A percentile compares a stretch with the other conserved stretches of the same genome.
Evolutionary conservation across 208 protist species (phyloP).

Genomic region (Leishmania amazonensis): DNA sequence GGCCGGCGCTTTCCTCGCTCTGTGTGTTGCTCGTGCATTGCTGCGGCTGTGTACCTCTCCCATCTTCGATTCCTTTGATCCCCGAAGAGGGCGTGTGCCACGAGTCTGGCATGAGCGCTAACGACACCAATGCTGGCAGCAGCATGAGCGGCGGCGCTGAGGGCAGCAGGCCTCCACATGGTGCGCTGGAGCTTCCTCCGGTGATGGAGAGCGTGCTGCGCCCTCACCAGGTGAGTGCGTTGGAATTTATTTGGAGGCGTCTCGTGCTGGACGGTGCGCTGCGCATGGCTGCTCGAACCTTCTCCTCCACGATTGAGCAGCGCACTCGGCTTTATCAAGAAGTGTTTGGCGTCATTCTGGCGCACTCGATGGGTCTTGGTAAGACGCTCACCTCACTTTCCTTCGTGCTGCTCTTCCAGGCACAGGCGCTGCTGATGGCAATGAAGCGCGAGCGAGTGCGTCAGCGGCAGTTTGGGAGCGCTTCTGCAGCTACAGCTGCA

Average conservation of each 20-base stretch:
- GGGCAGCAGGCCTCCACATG: neutral
- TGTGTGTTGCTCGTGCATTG: neutral
- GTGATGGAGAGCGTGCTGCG: slow-evolving; percentile 45
- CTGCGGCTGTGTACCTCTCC: neutral
- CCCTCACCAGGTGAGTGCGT: slow-evolving; percentile 67
- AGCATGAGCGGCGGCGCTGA: neutral
- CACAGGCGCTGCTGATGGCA: slow-evolving; percentile 40
- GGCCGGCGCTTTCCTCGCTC: neutral
- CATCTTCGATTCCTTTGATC: neutral
- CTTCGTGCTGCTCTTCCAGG: slow-evolving; percentile 77
- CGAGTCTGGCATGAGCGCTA: slow-evolving; percentile 1
- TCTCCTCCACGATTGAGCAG: slow-evolving; percentile 43
- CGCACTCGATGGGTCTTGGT: slow-evolving; percentile 90
- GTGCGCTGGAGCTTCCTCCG: slow-evolving; percentile 26
- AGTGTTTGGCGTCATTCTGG: slow-evolving; percentile 77
- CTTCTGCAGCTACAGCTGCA: neutral
- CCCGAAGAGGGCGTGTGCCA: neutral
- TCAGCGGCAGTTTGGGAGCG: slow-evolving; percentile 3
- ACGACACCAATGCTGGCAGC: neutral
- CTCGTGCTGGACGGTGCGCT: slow-evolving; percentile 74
- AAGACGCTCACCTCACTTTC: slow-evolving; percentile 81
- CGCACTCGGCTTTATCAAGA: slow-evolving; percentile 52
- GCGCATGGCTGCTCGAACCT: slow-evolving; percentile 37
- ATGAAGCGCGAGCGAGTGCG: slow-evolving; percentile 33
- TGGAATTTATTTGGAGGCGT: slow-evolving; percentile 79